phyloP scores from a whole-genome alignment of 495 filamentous ascomycete species.

The Lasiosphaeriaceae sp. region DNA sequence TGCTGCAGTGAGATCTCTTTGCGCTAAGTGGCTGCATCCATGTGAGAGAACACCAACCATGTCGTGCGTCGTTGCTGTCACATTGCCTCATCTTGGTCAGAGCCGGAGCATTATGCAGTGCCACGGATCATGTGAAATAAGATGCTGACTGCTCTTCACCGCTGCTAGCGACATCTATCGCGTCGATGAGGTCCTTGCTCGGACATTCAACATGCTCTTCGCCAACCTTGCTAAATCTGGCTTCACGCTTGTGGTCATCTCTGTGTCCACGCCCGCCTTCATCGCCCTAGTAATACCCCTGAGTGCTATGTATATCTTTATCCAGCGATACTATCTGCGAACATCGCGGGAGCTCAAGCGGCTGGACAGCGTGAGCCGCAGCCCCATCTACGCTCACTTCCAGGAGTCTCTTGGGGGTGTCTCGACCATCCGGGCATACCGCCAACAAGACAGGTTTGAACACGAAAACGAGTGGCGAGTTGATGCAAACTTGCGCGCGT shows the following conservation, averaged over 20 bases:
- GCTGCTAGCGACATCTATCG: conserved; percentile 79
- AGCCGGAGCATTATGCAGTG: conserved; percentile 8
- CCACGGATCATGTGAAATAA: conserved; percentile 1
- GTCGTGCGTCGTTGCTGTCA: conserved; percentile 13
- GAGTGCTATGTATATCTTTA: conserved; percentile 77
- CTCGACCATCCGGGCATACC: conserved; percentile 95
- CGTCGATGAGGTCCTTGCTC: conserved; percentile 90
- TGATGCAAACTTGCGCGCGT: conserved; percentile 91
- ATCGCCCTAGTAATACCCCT: conserved; percentile 77
- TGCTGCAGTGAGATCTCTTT: conserved; percentile 13
- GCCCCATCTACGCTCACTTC: conserved; percentile 97
- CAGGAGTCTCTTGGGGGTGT: conserved; percentile 95
- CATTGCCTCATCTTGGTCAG: conserved; percentile 7
- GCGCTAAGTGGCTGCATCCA: conserved; percentile 17
- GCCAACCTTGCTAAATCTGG: conserved; percentile 78
- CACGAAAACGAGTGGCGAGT: conserved; percentile 97
- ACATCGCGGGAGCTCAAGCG: conserved; percentile 96
- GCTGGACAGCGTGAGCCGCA: conserved; percentile 89
- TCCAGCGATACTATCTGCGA: conserved; percentile 94
- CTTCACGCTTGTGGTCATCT: conserved; percentile 86
- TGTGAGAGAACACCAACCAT: conserved; percentile 12
- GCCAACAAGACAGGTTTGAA: conserved; percentile 80
- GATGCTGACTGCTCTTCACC: conserved; percentile 26
- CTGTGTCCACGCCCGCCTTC: conserved; percentile 75
- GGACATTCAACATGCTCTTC: conserved; percentile 92